Evolutionary conservation across 1,284 basidiomycete genomes (phyloP).

Genomic region (Anthracocystis setariae): DNA sequence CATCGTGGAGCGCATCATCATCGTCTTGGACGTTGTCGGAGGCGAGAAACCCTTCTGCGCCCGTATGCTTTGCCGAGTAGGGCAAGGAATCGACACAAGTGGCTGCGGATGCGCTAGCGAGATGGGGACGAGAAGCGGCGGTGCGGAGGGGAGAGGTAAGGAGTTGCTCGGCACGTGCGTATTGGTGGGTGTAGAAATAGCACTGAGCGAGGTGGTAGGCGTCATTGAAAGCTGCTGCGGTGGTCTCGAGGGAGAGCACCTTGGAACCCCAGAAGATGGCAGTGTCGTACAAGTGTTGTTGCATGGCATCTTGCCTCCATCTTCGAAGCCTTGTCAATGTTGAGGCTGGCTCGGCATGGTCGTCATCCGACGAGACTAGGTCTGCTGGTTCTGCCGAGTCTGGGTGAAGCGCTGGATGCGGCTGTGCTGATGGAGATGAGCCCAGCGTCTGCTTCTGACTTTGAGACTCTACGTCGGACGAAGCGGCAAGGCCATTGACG

Average conservation of each 20-base stretch:
- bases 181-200: conserved; percentile 94
- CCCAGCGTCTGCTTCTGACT: conserved; percentile 1
- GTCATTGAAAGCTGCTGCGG: conserved; percentile 71
- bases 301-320: conserved; percentile 96
- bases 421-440: not conserved
- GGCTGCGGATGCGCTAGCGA: not conserved
- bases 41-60: conserved; percentile 31
- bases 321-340: conserved; percentile 78
- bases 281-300: conserved; percentile 96
- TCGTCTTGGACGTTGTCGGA: conserved; percentile 38
- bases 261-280: conserved; percentile 99
- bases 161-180: conserved; percentile 89
- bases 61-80: conserved; percentile 20
- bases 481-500: conserved; percentile 9
- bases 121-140: conserved; percentile 20
- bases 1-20: conserved; percentile 50
- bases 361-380: conserved; percentile 8
- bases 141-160: conserved; percentile 80
- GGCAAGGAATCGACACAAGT: not conserved
- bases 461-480: conserved; percentile 9
- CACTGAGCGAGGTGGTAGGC: conserved; percentile 99
- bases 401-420: not conserved
- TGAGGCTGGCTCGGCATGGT: conserved; percentile 6
- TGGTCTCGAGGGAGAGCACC: conserved; percentile 82
- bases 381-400: conserved; percentile 16